Conservation (phyloP, 2,329 filamentous ascomycete genomes). For the Nemania bipapillata region DNA sequence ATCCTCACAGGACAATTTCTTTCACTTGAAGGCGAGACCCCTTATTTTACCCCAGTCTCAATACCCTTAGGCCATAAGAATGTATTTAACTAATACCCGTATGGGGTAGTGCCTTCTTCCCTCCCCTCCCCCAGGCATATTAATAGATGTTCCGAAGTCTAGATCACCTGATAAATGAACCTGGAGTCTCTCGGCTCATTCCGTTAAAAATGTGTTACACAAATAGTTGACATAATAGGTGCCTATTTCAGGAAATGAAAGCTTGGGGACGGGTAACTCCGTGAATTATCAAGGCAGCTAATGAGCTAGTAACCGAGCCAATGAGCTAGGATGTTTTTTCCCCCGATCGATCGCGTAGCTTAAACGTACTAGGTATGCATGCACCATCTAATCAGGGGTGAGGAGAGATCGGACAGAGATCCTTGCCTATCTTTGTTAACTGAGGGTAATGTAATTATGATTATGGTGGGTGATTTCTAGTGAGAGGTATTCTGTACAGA, state of each 20-base stretch:
- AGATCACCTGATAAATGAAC: constrained; percentile 1
- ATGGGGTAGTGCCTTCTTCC: neutral
- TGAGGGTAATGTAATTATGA: too few species aligned
- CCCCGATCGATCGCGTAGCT: neutral
- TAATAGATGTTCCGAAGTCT: neutral
- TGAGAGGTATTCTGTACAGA: neutral
- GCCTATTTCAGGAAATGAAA: constrained; percentile 18
- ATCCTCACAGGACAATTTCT: neutral
- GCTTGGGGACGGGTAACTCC: constrained; percentile 4
- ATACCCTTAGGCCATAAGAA: neutral
- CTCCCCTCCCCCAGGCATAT: neutral
- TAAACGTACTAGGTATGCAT: neutral
- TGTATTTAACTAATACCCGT: too few species aligned
- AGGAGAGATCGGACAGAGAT: constrained; percentile 5
- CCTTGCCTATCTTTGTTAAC: neutral
- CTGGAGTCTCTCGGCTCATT: constrained; percentile 13
- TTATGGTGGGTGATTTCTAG: too few species aligned
- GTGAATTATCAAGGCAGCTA: neutral
- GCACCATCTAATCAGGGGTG: constrained; percentile 7
- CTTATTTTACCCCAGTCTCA: neutral
- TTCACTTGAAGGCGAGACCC: too few species aligned
- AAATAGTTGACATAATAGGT: neutral
- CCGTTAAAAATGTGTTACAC: neutral
- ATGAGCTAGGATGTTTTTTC: neutral
- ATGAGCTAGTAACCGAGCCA: neutral